Conservation (phyloP, 768 basidiomycete species). For the Termitomyces sp. region DNA sequence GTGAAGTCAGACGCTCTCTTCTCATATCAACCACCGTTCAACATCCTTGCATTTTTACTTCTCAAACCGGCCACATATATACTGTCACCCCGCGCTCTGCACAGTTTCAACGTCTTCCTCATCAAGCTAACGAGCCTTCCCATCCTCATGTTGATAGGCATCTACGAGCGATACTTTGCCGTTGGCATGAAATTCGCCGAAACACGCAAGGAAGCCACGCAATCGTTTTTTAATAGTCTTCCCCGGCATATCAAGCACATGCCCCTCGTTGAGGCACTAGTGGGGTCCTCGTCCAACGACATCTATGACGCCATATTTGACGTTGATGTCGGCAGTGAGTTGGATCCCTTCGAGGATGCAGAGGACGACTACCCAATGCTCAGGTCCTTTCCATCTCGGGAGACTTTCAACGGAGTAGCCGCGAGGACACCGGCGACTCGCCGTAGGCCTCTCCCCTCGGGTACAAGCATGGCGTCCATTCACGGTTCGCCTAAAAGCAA, state of each 20-base stretch:
- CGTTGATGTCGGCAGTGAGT: conserved; percentile 45
- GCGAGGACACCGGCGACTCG: conserved; percentile 17
- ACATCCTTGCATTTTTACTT: conserved; percentile 71
- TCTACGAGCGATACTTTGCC: conserved; percentile 73
- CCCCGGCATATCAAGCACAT: conserved; percentile 69
- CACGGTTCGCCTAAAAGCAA: conserved; percentile 19
- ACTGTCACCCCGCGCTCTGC: conserved; percentile 71
- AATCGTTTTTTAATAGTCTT: conserved; percentile 55
- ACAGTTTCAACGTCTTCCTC: conserved; percentile 78
- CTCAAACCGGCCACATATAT: conserved; percentile 77
- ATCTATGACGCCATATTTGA: conserved; percentile 79
- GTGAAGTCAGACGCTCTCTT: conserved; percentile 88
- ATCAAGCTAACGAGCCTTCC: conserved; percentile 84
- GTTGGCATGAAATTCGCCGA: conserved; percentile 45
- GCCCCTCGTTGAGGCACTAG: conserved; percentile 68
- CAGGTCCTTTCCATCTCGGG: conserved; percentile 32
- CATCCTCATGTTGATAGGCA: conserved; percentile 63
- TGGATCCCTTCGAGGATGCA: conserved; percentile 44
- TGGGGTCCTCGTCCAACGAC: conserved; percentile 63
- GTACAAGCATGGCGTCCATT: conserved; percentile 13
- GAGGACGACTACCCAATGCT: conserved; percentile 37
- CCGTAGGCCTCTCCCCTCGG: conserved; percentile 19
- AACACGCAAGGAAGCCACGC: conserved; percentile 44
- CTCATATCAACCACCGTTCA: conserved; percentile 90
- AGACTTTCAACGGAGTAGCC: conserved; percentile 19